These are phyloP conservation scores for Rachicladosporium sp. DNA, from an alignment of 2,329 filamentous ascomycete genomes.

Conservation along the genomic window DNA sequence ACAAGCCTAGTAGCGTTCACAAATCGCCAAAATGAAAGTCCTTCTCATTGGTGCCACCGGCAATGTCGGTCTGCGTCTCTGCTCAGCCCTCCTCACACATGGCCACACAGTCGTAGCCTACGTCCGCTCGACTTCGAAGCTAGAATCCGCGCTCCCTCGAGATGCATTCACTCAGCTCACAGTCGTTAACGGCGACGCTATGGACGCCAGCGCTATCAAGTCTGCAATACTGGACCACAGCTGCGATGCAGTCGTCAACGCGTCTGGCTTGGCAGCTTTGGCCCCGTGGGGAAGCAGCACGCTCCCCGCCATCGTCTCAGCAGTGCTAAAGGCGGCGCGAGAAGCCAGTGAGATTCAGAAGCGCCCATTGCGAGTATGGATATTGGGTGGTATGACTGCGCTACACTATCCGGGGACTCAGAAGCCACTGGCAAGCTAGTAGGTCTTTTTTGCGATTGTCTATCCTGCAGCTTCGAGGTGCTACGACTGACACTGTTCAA, in stretches of 20 bases:
- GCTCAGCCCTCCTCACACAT: conserved; percentile 21
- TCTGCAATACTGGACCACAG: conserved; percentile 24
- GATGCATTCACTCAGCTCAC: conserved; percentile 20
- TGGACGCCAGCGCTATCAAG: conserved; percentile 23
- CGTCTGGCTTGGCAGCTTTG: conserved; percentile 28
- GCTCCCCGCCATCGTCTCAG: conserved; percentile 25
- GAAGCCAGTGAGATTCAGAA: conserved; percentile 24
- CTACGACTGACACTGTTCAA: not conserved
- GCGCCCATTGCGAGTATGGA: conserved; percentile 27
- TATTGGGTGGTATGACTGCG: conserved; percentile 25
- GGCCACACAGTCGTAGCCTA: conserved; percentile 27
- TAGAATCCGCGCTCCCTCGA: conserved; percentile 24
- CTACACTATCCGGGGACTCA: conserved; percentile 26
- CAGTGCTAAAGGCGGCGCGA: conserved; percentile 23
- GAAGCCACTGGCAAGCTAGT: conserved; percentile 24
- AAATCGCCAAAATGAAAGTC: conserved; percentile 6
- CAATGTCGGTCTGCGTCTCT: conserved; percentile 10
- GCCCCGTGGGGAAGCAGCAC: conserved; percentile 26
- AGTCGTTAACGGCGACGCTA: conserved; percentile 29
- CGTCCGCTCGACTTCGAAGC: conserved; percentile 29
- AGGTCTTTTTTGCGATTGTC: conserved; percentile 7
- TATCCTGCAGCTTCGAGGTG: not conserved
- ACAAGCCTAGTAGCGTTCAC: no score
- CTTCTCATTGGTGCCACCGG: conserved; percentile 11
- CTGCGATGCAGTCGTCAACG: conserved; percentile 30